Evolutionary conservation across 192 early-diverging fungal species (phyloP).

Genomic region (Entrophospora sp.): DNA sequence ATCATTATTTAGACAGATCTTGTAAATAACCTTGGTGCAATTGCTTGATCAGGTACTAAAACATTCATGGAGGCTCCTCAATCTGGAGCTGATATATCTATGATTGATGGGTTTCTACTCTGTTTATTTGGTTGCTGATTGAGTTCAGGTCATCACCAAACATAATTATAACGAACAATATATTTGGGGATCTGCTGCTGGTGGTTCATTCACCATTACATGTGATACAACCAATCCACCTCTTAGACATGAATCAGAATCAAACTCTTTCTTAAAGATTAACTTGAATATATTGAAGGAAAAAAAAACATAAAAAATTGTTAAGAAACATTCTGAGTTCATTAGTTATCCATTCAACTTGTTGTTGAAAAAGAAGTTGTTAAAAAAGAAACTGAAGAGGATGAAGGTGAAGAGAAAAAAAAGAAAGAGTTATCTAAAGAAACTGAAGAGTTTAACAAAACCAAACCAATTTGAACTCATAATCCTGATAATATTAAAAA

Average conservation of each 20-base stretch:
- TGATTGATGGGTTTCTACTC: too few species aligned
- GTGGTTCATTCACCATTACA: too few species aligned
- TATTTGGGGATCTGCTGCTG: too few species aligned
- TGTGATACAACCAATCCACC: too few species aligned
- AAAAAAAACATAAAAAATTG: constrained; percentile 71
- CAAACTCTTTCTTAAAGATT: constrained; percentile 94
- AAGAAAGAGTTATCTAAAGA: neutral
- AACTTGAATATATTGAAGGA: constrained; percentile 73
- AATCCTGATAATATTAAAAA: constrained; percentile 94
- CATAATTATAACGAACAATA: too few species aligned
- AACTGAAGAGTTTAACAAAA: constrained; percentile 88
- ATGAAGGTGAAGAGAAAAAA: constrained; percentile 19
- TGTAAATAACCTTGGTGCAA: too few species aligned
- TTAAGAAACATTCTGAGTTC: too few species aligned
- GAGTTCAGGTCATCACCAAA: too few species aligned
- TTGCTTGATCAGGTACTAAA: too few species aligned
- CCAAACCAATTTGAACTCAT: constrained; percentile 98
- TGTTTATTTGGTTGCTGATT: too few species aligned
- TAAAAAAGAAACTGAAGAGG: constrained; percentile 15
- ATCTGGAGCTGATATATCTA: too few species aligned
- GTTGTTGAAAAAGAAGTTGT: neutral
- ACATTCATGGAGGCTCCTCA: too few species aligned
- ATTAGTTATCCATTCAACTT: constrained; percentile 23
- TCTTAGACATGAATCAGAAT: constrained; percentile 95
- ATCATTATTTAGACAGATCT: constrained; percentile 60